A percentile compares a stretch with the other conserved stretches of the same genome.
These are phyloP conservation scores for Lachancea fermentati DNA, from an alignment of 805 yeast species.

Conservation along the genomic window DNA sequence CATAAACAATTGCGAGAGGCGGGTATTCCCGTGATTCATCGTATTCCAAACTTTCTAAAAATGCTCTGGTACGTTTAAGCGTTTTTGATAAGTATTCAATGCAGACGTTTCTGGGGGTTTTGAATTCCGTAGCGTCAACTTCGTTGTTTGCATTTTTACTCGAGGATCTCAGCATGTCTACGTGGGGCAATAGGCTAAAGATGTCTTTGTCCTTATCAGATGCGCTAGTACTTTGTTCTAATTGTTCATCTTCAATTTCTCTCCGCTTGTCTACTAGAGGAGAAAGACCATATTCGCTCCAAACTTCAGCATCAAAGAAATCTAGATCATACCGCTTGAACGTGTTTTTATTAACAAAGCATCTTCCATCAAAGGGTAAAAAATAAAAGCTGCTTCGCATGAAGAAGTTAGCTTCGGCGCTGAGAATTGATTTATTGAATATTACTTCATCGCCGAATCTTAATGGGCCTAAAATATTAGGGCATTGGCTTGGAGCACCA, in stretches of 20 bases:
- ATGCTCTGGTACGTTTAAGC: slow-evolving; percentile 52
- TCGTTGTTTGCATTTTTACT: slow-evolving; percentile 9
- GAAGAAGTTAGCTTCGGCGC: slow-evolving; percentile 78
- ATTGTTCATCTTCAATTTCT: slow-evolving; percentile 6
- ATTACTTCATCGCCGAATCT: slow-evolving; percentile 77
- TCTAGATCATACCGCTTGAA: slow-evolving; percentile 59
- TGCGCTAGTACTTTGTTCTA: slow-evolving; percentile 8
- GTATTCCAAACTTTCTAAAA: slow-evolving; percentile 49
- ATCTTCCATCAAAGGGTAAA: slow-evolving; percentile 68
- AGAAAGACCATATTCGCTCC: slow-evolving; percentile 71
- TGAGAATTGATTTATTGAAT: slow-evolving; percentile 64
- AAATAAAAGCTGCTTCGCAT: slow-evolving; percentile 83
- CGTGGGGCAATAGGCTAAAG: slow-evolving; percentile 13
- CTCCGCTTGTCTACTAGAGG: slow-evolving; percentile 55
- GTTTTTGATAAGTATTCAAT: slow-evolving; percentile 60
- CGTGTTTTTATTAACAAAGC: slow-evolving; percentile 60
- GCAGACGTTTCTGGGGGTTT: slow-evolving; percentile 44
- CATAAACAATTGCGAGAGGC: slow-evolving; percentile 77
- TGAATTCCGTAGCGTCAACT: slow-evolving; percentile 17
- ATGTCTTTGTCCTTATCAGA: slow-evolving; percentile 6
- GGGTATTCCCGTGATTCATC: slow-evolving; percentile 58
- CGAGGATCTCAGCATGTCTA: slow-evolving; percentile 10
- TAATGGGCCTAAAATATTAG: slow-evolving; percentile 81
- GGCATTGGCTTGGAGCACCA: slow-evolving; percentile 80
- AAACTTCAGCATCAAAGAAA: slow-evolving; percentile 71